Base-by-base conservation (phyloP, 352 stramenopile genomes). In the Elongisporangium anandrum region DNA sequence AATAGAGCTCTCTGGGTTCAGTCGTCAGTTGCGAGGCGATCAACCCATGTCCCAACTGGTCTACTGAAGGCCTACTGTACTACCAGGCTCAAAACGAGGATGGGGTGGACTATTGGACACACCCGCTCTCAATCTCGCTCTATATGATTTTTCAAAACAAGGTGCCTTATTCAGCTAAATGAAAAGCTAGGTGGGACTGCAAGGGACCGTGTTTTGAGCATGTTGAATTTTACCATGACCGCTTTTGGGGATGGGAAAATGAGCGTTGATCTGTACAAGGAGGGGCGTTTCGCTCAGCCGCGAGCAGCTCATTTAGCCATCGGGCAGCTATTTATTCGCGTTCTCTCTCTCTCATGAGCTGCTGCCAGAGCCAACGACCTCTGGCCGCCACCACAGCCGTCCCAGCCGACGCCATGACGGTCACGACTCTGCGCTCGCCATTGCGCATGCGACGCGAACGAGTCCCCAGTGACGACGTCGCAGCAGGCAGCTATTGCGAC, bases 401-500 rank as follows among this genome's bases (percentile, higher is more conserved):
- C 29, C 1, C 13, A 4, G 6, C 29, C 5, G 29, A 41, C 29
- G 29, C 29, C 29, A 41, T 41, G 29, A 41, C 29, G 29, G 29
- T 41, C 29, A 41, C 29, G 29, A 41, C 29, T 2, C 29, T 41
- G 29, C 29, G 29, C 9, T 41, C 29, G 29, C 29, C 29, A 41
- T 41, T 41, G 29, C 29, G 29, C 29, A 41, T 41, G 29, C 29
- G 29, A 41, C 29, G 29, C 29, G 29, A 41, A 41, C 29, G 29
- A 8, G 29, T 41, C 29, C 4, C 29, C 4, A 41, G 29, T 41
- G 29, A 41, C 29, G 29, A 41, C 29, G 9, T 8, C 1, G 29
- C 29, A 8, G 9, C 29, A 15, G 29, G 57, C 82, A 90, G 59
- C 72, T 75, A 26, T 64, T 88, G 45, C 61, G 78, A 39, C 62